phyloP scores from a whole-genome alignment of 805 yeast genomes.

The Metschnikowia reukaufii region DNA sequence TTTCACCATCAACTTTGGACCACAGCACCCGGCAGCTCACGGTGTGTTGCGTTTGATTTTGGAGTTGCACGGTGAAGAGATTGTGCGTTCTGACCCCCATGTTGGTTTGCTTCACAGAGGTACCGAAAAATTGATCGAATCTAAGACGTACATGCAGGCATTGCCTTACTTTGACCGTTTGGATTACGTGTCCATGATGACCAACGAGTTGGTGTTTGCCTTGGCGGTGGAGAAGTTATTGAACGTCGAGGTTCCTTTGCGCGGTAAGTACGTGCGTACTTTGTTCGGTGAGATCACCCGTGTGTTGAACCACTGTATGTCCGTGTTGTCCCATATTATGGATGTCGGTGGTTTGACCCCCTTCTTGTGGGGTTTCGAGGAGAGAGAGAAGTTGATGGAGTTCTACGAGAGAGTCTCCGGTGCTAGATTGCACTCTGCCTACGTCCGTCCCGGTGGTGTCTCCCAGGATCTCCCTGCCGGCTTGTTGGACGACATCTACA shows the following conservation, averaged over 20 bases:
- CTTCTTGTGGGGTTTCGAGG: constrained; percentile 92
- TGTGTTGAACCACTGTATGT: constrained; percentile 80
- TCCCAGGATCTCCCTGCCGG: constrained; percentile 86
- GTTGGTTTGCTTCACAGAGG: constrained; percentile 87
- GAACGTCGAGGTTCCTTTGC: constrained; percentile 79
- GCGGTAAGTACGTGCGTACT: constrained; percentile 83
- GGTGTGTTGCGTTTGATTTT: constrained; percentile 85
- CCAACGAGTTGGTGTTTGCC: constrained; percentile 82
- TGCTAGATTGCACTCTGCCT: constrained; percentile 86
- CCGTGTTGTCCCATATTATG: constrained; percentile 85
- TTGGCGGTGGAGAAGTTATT: constrained; percentile 82
- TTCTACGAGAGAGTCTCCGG: constrained; percentile 89
- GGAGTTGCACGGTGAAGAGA: constrained; percentile 87
- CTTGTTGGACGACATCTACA: constrained; percentile 82
- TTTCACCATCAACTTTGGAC: constrained; percentile 88
- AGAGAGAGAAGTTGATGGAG: constrained; percentile 90
- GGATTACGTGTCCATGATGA: constrained; percentile 87
- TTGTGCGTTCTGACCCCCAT: constrained; percentile 84
- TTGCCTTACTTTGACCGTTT: constrained; percentile 85
- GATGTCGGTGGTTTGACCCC: constrained; percentile 95
- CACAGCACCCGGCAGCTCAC: constrained; percentile 95
- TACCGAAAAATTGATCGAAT: constrained; percentile 83
- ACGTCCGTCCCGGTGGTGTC: constrained; percentile 91
- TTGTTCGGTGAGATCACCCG: constrained; percentile 86
- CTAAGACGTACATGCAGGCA: constrained; percentile 85